phyloP scores from a whole-genome alignment of 2,329 filamentous ascomycete species.

The Neofusicoccum ribis region DNA sequence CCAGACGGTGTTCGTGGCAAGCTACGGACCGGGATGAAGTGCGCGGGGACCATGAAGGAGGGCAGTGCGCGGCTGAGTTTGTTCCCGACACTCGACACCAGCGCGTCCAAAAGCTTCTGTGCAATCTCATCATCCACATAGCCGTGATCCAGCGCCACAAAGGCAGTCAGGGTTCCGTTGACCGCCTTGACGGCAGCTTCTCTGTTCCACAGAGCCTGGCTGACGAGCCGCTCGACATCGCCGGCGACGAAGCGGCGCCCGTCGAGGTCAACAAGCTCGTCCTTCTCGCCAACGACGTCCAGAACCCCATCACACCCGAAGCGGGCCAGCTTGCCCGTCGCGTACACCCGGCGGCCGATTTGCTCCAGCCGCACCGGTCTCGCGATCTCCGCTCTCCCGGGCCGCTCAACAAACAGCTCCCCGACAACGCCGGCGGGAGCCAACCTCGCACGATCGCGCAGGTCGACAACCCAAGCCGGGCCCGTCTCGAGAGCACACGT shows the following conservation, averaged over 20 bases:
- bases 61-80: constrained; percentile 31
- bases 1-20: constrained; percentile 41
- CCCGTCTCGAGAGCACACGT: neutral
- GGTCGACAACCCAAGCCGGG: constrained; percentile 32
- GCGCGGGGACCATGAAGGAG: constrained; percentile 36
- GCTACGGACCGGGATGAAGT: constrained; percentile 33
- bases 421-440: constrained; percentile 43
- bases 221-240: constrained; percentile 38
- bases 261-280: constrained; percentile 21
- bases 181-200: neutral
- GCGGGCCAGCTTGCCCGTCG: constrained; percentile 39
- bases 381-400: constrained; percentile 28
- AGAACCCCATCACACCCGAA: constrained; percentile 38
- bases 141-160: neutral
- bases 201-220: neutral
- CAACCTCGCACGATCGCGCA: constrained; percentile 35
- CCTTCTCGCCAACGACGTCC: constrained; percentile 25
- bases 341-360: constrained; percentile 31
- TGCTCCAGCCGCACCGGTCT: constrained; percentile 38
- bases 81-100: constrained; percentile 25
- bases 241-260: neutral
- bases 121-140: neutral
- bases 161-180: constrained; percentile 26
- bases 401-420: constrained; percentile 45
- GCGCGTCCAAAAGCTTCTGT: neutral